Conservation (phyloP, 2,329 filamentous ascomycete genomes). For the Neophaeococcomyces mojaviensis region DNA sequence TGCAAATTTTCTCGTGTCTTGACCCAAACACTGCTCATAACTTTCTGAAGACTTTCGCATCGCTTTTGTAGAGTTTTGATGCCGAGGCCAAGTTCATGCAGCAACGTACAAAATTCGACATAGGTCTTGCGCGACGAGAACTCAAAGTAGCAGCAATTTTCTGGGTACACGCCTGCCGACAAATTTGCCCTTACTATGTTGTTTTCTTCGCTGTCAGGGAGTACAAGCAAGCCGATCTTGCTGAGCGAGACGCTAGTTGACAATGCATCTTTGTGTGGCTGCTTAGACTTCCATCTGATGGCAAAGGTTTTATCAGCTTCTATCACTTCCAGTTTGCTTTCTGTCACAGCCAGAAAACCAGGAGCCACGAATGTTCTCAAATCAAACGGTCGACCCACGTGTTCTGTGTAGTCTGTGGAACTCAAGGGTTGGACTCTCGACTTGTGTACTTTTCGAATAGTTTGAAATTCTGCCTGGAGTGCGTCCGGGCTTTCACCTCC, state of each 20-base stretch:
- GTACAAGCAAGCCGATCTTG: neutral
- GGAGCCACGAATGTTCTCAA: neutral
- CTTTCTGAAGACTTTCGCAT: no score
- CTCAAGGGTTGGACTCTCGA: neutral
- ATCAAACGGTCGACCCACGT: neutral
- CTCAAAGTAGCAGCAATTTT: no score
- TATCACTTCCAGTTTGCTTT: neutral
- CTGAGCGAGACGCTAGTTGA: neutral
- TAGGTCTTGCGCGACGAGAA: no score
- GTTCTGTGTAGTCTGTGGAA: neutral
- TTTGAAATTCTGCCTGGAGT: constrained; percentile 6
- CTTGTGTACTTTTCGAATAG: neutral
- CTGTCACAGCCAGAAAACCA: neutral
- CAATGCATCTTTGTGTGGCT: neutral
- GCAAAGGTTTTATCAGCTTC: neutral
- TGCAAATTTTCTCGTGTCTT: no score
- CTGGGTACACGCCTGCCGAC: no score
- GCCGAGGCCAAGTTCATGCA: no score
- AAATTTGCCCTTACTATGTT: no score
- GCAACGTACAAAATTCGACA: no score
- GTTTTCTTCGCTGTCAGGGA: no score
- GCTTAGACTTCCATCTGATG: neutral
- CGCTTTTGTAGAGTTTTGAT: no score
- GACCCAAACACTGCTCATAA: no score
- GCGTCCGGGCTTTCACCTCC: constrained; percentile 13